Conservation (phyloP, 352 stramenopile species). For the Plasmopara viticola region DNA sequence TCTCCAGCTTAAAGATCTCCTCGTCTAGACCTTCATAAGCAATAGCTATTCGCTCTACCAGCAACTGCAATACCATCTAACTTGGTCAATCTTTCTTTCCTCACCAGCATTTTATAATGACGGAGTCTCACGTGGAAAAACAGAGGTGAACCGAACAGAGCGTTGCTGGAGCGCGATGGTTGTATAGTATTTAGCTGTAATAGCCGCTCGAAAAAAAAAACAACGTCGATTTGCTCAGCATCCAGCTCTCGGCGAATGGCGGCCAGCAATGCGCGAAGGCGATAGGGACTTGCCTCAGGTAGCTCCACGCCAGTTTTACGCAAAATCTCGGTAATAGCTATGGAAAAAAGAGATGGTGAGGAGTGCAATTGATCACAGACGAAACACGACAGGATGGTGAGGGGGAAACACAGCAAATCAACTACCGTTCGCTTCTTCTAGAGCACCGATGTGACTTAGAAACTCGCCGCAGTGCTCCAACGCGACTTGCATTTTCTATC, state of each 20-base stretch:
- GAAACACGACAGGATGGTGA: neutral
- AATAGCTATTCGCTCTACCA: constrained; percentile 54
- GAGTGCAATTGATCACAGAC: constrained; percentile 1
- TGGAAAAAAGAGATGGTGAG: neutral
- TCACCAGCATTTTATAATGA: neutral
- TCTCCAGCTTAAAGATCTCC: constrained; percentile 66
- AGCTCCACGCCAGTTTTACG: constrained; percentile 38
- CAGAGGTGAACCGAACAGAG: constrained; percentile 53
- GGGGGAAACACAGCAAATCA: neutral
- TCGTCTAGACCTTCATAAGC: constrained; percentile 43
- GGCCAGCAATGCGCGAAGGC: constrained; percentile 44
- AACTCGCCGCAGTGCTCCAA: constrained; percentile 51
- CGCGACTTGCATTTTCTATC: constrained; percentile 26
- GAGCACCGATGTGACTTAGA: constrained; percentile 36
- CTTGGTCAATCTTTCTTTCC: neutral
- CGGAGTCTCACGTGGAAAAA: constrained; percentile 44
- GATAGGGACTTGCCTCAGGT: constrained; percentile 38
- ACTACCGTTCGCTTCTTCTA: constrained; percentile 35
- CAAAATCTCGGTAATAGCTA: constrained; percentile 40
- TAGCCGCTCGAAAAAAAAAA: constrained; percentile 63
- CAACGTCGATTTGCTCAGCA: constrained; percentile 34
- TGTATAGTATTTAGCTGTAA: constrained; percentile 43
- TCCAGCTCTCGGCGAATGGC: constrained; percentile 44
- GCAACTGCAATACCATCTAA: constrained; percentile 26
- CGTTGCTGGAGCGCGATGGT: constrained; percentile 20